Base-by-base conservation (phyloP, 805 yeast genomes). In the Myxozyma udenii region DNA sequence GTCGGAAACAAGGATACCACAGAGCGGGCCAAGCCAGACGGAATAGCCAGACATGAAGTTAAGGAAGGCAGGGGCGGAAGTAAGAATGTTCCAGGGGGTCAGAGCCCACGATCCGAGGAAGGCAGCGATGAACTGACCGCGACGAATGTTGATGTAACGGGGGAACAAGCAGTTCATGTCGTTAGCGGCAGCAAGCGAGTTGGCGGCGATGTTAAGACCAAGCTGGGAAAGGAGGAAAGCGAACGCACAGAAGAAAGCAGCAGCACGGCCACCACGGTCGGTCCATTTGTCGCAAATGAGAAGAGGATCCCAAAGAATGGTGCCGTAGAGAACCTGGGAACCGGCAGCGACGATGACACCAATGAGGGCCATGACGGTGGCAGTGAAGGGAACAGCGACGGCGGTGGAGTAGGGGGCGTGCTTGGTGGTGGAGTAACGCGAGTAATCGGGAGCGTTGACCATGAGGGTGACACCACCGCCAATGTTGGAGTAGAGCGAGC, bases 111-210 rank as follows among this genome's bases (percentile, higher is more conserved):
- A 66, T 18, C 58, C 58, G 2, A 72, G 60, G 43, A 71, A 60
- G 3, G 73, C 65, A 21, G 69, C 56, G 41, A 63, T 46, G 51
- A 48, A 53, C 46, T 51, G 54, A 19, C 82, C 83, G 39, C 79
- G 64, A 39, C 67, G 65, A 44, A 76, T 67, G 56, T 72, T 72
- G 54, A 76, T 61, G 53, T 68, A 73, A 49, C 67, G 65, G 16
- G 79, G 79, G 44, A 71, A 67, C 53, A 78, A 58, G 49, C 76
- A 80, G 23, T 78, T 73, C 57, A 78, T 58, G 54, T 77, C 81
- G 68, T 76, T 78, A 16, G 79, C 80, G 11, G 77, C 78, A 41
- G 77, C 68, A 38, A 73, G 66, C 37, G 76, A 73, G 53, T 74
- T 74, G 30, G 72, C 78, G 42, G 73, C 67, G 1, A 67, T 61